A percentile compares a stretch with the other conserved stretches of the same genome.
phyloP scores from a whole-genome alignment of 2,329 filamentous ascomycete genomes.

The Chaetomium sp. region DNA sequence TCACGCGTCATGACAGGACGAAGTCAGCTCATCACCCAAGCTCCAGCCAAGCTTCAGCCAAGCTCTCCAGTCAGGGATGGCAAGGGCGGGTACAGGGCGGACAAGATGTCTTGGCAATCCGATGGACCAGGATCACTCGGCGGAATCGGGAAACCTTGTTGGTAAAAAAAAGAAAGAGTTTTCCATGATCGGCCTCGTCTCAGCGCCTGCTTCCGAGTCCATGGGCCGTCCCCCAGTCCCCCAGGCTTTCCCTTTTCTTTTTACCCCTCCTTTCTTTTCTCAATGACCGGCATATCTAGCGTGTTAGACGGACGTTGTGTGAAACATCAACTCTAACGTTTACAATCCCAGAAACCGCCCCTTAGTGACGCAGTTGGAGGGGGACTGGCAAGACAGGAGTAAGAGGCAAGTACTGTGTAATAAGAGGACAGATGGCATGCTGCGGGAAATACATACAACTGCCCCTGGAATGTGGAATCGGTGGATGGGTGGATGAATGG shows the following conservation, averaged over 20 bases:
- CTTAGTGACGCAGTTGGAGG: neutral
- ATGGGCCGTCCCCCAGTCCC: neutral
- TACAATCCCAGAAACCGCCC: neutral
- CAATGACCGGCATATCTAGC: constrained; percentile 8
- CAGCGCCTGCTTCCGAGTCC: neutral
- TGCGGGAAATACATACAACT: neutral
- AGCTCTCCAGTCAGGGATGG: neutral
- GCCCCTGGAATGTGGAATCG: neutral
- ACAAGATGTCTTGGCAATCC: neutral
- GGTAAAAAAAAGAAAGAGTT: constrained; percentile 8
- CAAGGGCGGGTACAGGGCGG: neutral
- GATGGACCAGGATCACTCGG: neutral
- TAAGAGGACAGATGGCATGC: neutral
- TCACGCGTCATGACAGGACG: neutral
- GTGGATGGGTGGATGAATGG: neutral
- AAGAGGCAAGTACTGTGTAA: no score
- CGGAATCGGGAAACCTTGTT: neutral
- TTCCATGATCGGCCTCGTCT: constrained; percentile 8
- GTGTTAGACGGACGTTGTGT: neutral
- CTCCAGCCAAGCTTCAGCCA: neutral
- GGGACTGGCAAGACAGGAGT: neutral
- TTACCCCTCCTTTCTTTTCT: constrained; percentile 6
- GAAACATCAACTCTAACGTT: neutral
- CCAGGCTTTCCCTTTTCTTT: neutral
- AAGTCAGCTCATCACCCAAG: neutral